These are phyloP conservation scores for Microdochium trichocladiopsis DNA, from an alignment of 2,329 filamentous ascomycete species.

Conservation along the genomic window DNA sequence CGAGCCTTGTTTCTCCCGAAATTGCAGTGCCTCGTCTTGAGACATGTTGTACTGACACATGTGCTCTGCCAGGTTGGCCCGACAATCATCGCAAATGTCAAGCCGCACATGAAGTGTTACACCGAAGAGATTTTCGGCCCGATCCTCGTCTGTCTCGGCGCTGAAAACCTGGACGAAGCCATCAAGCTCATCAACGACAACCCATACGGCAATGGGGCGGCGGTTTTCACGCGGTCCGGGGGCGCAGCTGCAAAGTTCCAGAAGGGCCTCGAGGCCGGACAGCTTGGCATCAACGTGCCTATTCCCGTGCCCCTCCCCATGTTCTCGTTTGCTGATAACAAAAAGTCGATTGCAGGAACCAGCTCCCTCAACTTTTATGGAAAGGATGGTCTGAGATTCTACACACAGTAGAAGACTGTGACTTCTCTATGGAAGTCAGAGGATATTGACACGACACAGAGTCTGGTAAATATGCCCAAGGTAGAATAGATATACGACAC, in stretches of 20 bases:
- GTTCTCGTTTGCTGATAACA: conserved; percentile 70
- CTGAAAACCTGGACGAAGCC: conserved; percentile 72
- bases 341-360: conserved; percentile 87
- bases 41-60: no score
- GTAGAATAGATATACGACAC: no score
- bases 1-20: no score
- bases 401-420: conserved; percentile 96
- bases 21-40: no score
- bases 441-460: no score
- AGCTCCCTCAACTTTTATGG: conserved; percentile 95
- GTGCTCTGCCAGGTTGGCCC: conserved; percentile 76
- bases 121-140: conserved; percentile 81
- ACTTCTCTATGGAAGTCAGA: conserved; percentile 93
- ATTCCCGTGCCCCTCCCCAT: conserved; percentile 67
- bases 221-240: conserved; percentile 76
- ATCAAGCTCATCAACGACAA: conserved; percentile 78
- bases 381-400: conserved; percentile 85
- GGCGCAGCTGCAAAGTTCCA: conserved; percentile 73
- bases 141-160: conserved; percentile 74
- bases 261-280: conserved; percentile 73
- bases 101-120: conserved; percentile 76
- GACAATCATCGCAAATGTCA: conserved; percentile 78
- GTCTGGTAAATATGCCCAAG: no score
- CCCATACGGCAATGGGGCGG: conserved; percentile 80
- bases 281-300: conserved; percentile 80